Base-by-base conservation (phyloP, 1,284 basidiomycete genomes). In the Ceratorhiza oryzae-sativae region DNA sequence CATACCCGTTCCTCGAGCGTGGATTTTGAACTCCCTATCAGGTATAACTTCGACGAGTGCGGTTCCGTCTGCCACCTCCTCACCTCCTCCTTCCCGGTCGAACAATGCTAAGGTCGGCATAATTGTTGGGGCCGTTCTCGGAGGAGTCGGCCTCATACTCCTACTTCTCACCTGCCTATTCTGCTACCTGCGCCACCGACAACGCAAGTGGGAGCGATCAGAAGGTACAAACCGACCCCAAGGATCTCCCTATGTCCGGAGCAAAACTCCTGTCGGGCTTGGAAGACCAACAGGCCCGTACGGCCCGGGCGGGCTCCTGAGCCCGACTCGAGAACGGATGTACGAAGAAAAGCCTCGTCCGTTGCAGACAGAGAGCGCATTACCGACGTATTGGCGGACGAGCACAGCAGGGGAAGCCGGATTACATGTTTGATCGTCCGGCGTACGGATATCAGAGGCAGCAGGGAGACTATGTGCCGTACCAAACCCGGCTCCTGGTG, bases 401-500 rank as follows among this genome's bases (percentile, higher is more conserved):
- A 68, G 45, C 63, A 68, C n/a, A 27, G 2, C 63, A 68, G 41
- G 63, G 63, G 10, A 68, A 56, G 39, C 63, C 63, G 20, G 36
- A 68, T 49, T 68, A 55, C 20, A 36, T 25, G 27, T 41, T 56
- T 49, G 48, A 20, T 1, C 39, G 20, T 27, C 49, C n/a, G 30
- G 36, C 23, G 3, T 55, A 27, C 18, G 63, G 63, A 10, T 41
- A 51, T 30, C 45, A 18, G 20, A 27, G 6, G 32, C 62, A n/a
- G 48, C 63, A 56, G 18, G 34, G 39, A 10, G 32, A 56, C 3
- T 70, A 70, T 30, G 41, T 41, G 20, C 53, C 65, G 25, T 70
- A n/a, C 41, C 65, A n/a, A 70, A 70, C 23, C 65, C n/a, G n/a
- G n/a, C n/a, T n/a, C n/a, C 65, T 18, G 65, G 65, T 5, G 65